Percentiles rank a stretch among this genome's conserved stretches.
phyloP scores from a whole-genome alignment of 2,329 filamentous ascomycete genomes.

The Hymenoscyphus scutula region DNA sequence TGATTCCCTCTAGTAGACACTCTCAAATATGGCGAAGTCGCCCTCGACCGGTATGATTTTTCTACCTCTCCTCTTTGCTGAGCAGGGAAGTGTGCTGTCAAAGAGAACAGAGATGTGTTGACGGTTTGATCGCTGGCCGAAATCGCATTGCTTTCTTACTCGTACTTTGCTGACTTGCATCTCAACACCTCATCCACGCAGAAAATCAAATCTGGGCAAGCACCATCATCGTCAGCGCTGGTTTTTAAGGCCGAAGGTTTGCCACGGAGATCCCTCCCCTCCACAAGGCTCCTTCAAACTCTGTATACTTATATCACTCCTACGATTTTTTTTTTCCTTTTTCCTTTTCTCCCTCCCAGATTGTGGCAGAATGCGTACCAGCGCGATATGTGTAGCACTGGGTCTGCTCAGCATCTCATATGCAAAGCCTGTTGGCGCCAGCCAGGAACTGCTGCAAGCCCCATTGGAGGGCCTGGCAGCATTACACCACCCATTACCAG shows the following conservation, averaged over 20 bases:
- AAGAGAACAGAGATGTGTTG: background rate
- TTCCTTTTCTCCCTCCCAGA: constrained; percentile 3
- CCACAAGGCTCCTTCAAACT: constrained; percentile 16
- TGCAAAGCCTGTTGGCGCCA: constrained; percentile 27
- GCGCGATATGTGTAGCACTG: constrained; percentile 25
- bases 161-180: background rate
- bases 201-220: background rate
- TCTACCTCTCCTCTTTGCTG: background rate
- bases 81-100: background rate
- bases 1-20: background rate
- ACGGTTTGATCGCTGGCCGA: background rate
- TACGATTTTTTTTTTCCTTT: too few species aligned
- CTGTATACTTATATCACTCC: too few species aligned
- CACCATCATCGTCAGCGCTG: background rate
- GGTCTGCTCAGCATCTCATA: constrained; percentile 26
- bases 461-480: constrained; percentile 32
- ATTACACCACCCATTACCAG: constrained; percentile 20
- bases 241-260: background rate
- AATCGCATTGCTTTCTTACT: background rate
- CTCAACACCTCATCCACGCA: background rate
- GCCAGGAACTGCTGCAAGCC: constrained; percentile 24
- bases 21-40: constrained; percentile 2
- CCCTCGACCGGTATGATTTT: background rate
- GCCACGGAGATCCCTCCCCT: background rate
- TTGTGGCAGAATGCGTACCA: constrained; percentile 24